Evolutionary conservation across 768 basidiomycete species (phyloP).

Genomic region (Russula compacta): DNA sequence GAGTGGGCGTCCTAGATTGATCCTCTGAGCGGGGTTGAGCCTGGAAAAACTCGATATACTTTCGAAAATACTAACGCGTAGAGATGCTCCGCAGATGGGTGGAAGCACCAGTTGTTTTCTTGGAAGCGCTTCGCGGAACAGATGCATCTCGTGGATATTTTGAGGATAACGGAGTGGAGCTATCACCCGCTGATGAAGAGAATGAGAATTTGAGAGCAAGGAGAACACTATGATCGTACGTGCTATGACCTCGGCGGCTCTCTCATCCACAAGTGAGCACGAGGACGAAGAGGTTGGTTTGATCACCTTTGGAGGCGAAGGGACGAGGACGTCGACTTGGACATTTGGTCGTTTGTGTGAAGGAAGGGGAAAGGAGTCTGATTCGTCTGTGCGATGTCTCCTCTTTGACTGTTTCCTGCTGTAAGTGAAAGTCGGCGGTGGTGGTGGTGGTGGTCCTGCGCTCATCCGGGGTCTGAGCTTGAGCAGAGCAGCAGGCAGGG

Average conservation of each 20-base stretch:
- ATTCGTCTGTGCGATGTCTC: slow-evolving; percentile 5
- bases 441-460: background rate
- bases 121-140: background rate
- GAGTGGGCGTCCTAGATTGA: background rate
- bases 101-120: background rate
- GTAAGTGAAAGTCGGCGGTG: slow-evolving; percentile 5
- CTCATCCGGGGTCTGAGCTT: background rate
- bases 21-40: background rate
- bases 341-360: slow-evolving; percentile 28
- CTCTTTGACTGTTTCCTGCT: background rate
- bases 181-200: background rate
- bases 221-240: background rate
- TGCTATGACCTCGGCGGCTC: background rate
- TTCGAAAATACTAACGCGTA: slow-evolving; percentile 4
- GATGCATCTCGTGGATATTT: background rate
- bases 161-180: background rate
- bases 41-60: background rate
- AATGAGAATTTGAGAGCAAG: background rate
- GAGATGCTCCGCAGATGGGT: background rate
- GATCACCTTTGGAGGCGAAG: background rate
- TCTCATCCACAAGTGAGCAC: background rate
- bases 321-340: slow-evolving; percentile 13
- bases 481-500: no score
- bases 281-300: no score
- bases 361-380: background rate